A percentile compares a stretch with the other conserved stretches of the same genome.
Conservation (phyloP, 148 eudicot genomes). For the Rhododendron williamsianum region DNA sequence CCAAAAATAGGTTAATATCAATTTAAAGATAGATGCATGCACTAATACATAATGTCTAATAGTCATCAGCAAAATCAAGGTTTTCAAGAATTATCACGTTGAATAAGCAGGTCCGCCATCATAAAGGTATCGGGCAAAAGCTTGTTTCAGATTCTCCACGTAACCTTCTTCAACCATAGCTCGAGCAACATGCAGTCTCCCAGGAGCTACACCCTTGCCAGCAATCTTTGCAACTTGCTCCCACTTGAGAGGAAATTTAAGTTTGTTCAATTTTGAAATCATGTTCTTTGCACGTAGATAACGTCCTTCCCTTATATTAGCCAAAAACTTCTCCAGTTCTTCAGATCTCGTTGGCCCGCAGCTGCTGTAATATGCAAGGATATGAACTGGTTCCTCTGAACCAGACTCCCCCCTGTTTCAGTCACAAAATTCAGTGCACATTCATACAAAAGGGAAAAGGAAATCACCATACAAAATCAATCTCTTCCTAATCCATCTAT, state of each 20-base stretch:
- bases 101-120: conserved; percentile 98
- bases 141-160: conserved; percentile 88
- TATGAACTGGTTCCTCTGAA: conserved; percentile 85
- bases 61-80: not conserved
- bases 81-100: conserved; percentile 40
- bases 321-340: conserved; percentile 62
- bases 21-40: not conserved
- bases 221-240: conserved; percentile 80
- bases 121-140: conserved; percentile 79
- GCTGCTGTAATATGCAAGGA: conserved; percentile 91
- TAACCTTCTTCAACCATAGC: conserved; percentile 96
- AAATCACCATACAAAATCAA: not conserved
- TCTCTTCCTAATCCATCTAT: not conserved
- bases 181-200: conserved; percentile 92
- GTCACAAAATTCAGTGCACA: conserved; percentile 2
- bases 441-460: not conserved
- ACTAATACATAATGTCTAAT: not conserved
- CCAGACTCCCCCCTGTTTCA: conserved; percentile 58
- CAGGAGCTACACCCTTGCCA: conserved; percentile 94
- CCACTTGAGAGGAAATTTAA: conserved; percentile 80
- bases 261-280: conserved; percentile 60
- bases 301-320: conserved; percentile 83
- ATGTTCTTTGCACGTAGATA: conserved; percentile 79
- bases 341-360: conserved; percentile 68
- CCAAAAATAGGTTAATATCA: not conserved